These are phyloP conservation scores for Mucor lusitanicus DNA, from an alignment of 371 early-diverging fungal genomes.

Conservation along the genomic window DNA sequence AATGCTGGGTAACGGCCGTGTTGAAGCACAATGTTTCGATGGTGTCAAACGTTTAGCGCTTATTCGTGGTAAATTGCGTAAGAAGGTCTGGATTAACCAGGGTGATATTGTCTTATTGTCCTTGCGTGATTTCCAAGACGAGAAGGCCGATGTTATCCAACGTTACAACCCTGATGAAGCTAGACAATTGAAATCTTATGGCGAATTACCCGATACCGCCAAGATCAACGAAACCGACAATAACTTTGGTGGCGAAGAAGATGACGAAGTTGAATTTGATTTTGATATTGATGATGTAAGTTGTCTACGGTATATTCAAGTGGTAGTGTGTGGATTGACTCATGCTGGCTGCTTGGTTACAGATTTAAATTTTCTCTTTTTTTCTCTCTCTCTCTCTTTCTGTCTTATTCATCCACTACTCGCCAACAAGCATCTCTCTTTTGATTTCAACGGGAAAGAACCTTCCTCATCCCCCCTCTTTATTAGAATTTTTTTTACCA, in stretches of 20 bases:
- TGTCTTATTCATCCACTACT: background rate
- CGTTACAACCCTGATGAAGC: conserved; percentile 99
- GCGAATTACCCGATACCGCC: conserved; percentile 96
- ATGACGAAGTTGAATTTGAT: conserved; percentile 87
- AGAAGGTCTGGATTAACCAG: conserved; percentile 96
- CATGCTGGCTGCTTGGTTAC: background rate
- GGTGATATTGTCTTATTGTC: conserved; percentile 96
- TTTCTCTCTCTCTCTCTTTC: background rate
- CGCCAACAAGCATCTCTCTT: background rate
- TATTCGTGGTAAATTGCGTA: conserved; percentile 98
- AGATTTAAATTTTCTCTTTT: conserved; percentile 16
- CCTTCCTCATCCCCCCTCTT: background rate
- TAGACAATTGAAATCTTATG: conserved; percentile 91
- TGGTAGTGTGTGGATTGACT: background rate
- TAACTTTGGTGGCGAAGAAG: conserved; percentile 66
- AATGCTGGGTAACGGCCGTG: conserved; percentile 97
- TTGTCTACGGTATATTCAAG: background rate
- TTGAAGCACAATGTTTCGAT: conserved; percentile 95
- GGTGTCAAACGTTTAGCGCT: conserved; percentile 92
- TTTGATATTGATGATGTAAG: conserved; percentile 91
- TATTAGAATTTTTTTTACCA: conserved; percentile 2
- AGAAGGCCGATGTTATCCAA: conserved; percentile 96
- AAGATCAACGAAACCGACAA: conserved; percentile 81
- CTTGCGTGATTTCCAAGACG: conserved; percentile 96
- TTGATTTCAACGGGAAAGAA: background rate